Evolutionary conservation across 768 basidiomycete genomes (phyloP).

Genomic region (Lyophyllum semitale): DNA sequence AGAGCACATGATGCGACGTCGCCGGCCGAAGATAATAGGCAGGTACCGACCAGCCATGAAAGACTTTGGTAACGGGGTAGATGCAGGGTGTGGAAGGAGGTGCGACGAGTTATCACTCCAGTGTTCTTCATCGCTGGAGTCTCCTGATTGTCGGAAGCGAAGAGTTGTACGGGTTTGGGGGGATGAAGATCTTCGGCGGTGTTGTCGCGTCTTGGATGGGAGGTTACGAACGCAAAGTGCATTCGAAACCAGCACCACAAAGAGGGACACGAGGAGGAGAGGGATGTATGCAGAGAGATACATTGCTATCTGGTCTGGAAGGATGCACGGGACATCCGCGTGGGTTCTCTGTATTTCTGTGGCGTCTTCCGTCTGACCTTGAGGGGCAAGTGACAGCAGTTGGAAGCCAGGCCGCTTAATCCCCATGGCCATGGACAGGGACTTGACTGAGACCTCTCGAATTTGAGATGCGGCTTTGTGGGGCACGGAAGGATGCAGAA

Average conservation of each 20-base stretch:
- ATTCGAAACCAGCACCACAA: slow-evolving; percentile 39
- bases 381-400: slow-evolving; percentile 71
- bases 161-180: background rate
- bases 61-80: slow-evolving; percentile 4
- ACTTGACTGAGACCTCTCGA: slow-evolving; percentile 85
- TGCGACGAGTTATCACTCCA: background rate
- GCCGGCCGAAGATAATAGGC: slow-evolving; percentile 5
- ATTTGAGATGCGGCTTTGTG: slow-evolving; percentile 30
- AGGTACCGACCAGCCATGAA: background rate
- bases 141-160: background rate
- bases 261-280: slow-evolving; percentile 59
- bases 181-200: slow-evolving; percentile 10
- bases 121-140: slow-evolving; percentile 1
- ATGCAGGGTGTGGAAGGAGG: slow-evolving; percentile 20
- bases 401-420: slow-evolving; percentile 87
- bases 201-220: slow-evolving; percentile 1
- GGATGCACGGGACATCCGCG: slow-evolving; percentile 67
- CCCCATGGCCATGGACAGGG: slow-evolving; percentile 89
- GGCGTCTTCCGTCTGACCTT: slow-evolving; percentile 1
- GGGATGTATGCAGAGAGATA: slow-evolving; percentile 77
- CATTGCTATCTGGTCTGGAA: slow-evolving; percentile 84
- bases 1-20: slow-evolving; percentile 4
- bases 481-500: slow-evolving; percentile 34
- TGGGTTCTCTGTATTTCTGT: slow-evolving; percentile 27
- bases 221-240: slow-evolving; percentile 13